A percentile compares a stretch with the other conserved stretches of the same genome.
These are phyloP conservation scores for Hortiboletus campestris DNA, from an alignment of 768 basidiomycete genomes.

Conservation along the genomic window DNA sequence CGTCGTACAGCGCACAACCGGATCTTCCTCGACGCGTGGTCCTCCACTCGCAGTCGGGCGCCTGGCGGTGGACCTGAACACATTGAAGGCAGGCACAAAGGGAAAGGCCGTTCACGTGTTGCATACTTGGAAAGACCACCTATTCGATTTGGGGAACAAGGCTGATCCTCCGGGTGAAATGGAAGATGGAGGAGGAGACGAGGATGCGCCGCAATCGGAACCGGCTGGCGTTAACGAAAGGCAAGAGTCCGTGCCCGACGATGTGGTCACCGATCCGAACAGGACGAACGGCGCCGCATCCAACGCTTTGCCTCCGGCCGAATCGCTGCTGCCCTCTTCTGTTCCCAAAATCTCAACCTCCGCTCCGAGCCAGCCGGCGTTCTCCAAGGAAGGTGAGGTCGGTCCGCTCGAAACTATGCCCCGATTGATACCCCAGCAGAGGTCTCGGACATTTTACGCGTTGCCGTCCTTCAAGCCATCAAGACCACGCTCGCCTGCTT, in stretches of 20 bases:
- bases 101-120: slow-evolving; percentile 76
- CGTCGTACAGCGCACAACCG: slow-evolving; percentile 49
- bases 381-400: slow-evolving; percentile 31
- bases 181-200: slow-evolving; percentile 5
- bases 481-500: slow-evolving; percentile 45
- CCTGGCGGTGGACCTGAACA: slow-evolving; percentile 56
- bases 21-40: slow-evolving; percentile 26
- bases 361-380: slow-evolving; percentile 9
- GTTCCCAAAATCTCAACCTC: slow-evolving; percentile 1
- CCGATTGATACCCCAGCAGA: slow-evolving; percentile 15
- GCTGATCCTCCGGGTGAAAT: slow-evolving; percentile 49
- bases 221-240: neutral
- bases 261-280: slow-evolving; percentile 5
- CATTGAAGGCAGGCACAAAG: slow-evolving; percentile 51
- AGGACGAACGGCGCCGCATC: slow-evolving; percentile 26
- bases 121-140: slow-evolving; percentile 74
- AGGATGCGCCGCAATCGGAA: slow-evolving; percentile 13
- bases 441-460: slow-evolving; percentile 46
- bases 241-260: slow-evolving; percentile 10
- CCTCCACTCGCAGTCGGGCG: slow-evolving; percentile 74
- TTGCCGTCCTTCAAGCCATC: slow-evolving; percentile 67
- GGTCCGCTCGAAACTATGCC: neutral
- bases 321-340: slow-evolving; percentile 5
- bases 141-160: slow-evolving; percentile 75
- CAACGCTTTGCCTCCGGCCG: slow-evolving; percentile 5